Evolutionary conservation across 148 eudicot genomes (phyloP), one percentile per base, ranked within the genome.

Genomic region (Amaranthus palmeri): DNA sequence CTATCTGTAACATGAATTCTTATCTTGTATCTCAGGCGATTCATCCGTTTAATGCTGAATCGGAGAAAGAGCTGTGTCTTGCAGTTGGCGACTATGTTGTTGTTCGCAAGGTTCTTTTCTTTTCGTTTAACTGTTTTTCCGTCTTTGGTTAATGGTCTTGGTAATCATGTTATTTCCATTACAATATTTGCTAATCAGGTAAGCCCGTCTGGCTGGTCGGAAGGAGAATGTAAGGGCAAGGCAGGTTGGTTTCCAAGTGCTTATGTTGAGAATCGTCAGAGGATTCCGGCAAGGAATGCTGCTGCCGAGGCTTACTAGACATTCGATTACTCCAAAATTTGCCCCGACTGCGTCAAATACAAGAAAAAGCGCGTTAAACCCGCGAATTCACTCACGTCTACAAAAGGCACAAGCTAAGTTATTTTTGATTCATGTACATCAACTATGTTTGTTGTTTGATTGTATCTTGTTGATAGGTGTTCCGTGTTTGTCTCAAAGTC

Each of bases 161-260:
- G 36, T 25, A 25, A 25, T 25, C 36, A 25, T 25, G 36, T 25
- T 0, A 25, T 25, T 25, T 25, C 0, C 36, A 25, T 25, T 0
- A 25, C 36, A 4, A 56, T 65, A 44, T 41, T 10, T 57, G 45
- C 44, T 11, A 51, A 47, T 65, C 82, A 93, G 98, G 92, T 86
- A 67, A 90, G 78, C 59, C 78, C 86, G 56, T 78, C 89, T 3
- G 98, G 98, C 50, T 93, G 98, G 96, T 88, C 92, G 41, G 98
- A 93, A 84, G 98, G 98, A 68, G 98, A 93, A 82, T 87, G 95
- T 82, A 88, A 84, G 72, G 98, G 96, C 51, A 88, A 83, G 78
- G 85, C 96, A 15, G 98, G 98, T 8, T 93, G 98, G 98, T 93
- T 93, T 86, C 98, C 98, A 14, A 86, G 92, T 8, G 88, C 85